These are phyloP conservation scores for Allomyces macrogynus DNA, from an alignment of 192 early-diverging fungal species.

Conservation along the genomic window DNA sequence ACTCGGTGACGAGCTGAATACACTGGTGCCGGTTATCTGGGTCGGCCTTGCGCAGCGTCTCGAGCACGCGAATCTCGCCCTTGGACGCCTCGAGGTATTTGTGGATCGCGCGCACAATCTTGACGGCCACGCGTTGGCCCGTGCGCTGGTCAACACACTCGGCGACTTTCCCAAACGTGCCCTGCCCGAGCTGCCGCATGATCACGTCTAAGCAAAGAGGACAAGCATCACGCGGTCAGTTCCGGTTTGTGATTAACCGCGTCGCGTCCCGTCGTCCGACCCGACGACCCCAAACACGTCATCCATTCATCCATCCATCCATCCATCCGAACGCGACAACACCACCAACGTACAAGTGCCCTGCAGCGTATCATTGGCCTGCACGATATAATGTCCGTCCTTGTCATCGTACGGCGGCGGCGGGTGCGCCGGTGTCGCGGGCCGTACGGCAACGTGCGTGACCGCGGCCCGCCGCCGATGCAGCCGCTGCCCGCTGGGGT, in stretches of 20 bases:
- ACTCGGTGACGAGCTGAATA: slow-evolving; percentile 61
- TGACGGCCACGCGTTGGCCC: slow-evolving; percentile 52
- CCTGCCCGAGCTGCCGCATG: slow-evolving; percentile 70
- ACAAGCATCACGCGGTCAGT: background rate
- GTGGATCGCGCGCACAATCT: slow-evolving; percentile 78
- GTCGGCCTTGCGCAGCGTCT: slow-evolving; percentile 55
- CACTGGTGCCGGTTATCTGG: slow-evolving; percentile 65
- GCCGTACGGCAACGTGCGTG: no score
- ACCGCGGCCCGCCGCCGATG: no score
- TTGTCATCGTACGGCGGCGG: slow-evolving; percentile 48
- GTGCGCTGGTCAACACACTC: slow-evolving; percentile 54
- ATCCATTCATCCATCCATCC: no score
- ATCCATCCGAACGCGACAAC: slow-evolving; percentile 50
- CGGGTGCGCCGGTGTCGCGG: background rate
- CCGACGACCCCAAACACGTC: slow-evolving; percentile 4
- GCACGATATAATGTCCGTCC: slow-evolving; percentile 80
- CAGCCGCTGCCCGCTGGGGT: no score
- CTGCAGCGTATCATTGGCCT: no score
- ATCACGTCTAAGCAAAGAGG: slow-evolving; percentile 42
- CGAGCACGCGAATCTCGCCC: slow-evolving; percentile 72
- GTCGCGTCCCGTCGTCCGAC: no score
- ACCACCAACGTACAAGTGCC: slow-evolving; percentile 24
- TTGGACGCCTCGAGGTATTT: slow-evolving; percentile 89
- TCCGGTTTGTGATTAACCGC: slow-evolving; percentile 1
- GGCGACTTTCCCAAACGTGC: slow-evolving; percentile 95